Evolutionary conservation across 208 protist genomes (phyloP).

Genomic region (Endotrypanum monterogeii): DNA sequence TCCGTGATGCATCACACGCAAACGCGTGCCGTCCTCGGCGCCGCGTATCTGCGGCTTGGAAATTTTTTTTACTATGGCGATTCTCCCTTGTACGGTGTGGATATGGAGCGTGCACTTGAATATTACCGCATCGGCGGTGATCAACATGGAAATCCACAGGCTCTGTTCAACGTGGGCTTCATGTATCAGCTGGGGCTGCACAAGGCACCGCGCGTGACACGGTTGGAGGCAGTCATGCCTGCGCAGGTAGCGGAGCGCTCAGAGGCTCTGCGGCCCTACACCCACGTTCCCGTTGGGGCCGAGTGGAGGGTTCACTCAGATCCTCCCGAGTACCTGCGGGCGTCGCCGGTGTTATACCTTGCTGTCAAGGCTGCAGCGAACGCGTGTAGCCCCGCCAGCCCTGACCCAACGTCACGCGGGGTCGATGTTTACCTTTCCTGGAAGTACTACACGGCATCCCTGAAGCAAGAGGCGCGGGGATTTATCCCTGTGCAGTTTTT

Average conservation of each 20-base stretch:
- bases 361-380: slow-evolving; percentile 13
- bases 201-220: slow-evolving; percentile 21
- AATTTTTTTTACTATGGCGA: slow-evolving; percentile 79
- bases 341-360: slow-evolving; percentile 13
- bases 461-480: slow-evolving; percentile 21
- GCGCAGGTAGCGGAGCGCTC: slow-evolving; percentile 5
- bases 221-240: slow-evolving; percentile 5
- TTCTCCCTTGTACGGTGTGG: slow-evolving; percentile 43
- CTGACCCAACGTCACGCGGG: slow-evolving; percentile 16
- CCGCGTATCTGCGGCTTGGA: slow-evolving; percentile 61
- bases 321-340: slow-evolving; percentile 21
- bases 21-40: slow-evolving; percentile 15
- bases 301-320: slow-evolving; percentile 26
- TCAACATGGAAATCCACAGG: slow-evolving; percentile 32
- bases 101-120: slow-evolving; percentile 48
- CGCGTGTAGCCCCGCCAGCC: slow-evolving; percentile 23
- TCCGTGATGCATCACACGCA: slow-evolving; percentile 22
- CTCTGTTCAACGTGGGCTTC: slow-evolving; percentile 65
- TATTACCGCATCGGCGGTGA: slow-evolving; percentile 64
- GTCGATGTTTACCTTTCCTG: slow-evolving; percentile 34
- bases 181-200: slow-evolving; percentile 71
- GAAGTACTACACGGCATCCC: slow-evolving; percentile 36
- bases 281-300: background rate
- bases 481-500: slow-evolving; percentile 22
- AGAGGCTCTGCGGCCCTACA: slow-evolving; percentile 2